Evolutionary conservation across 257 asterid genomes (phyloP), one percentile per base, ranked within the genome.

Genomic region (Linderniella brevidens): DNA sequence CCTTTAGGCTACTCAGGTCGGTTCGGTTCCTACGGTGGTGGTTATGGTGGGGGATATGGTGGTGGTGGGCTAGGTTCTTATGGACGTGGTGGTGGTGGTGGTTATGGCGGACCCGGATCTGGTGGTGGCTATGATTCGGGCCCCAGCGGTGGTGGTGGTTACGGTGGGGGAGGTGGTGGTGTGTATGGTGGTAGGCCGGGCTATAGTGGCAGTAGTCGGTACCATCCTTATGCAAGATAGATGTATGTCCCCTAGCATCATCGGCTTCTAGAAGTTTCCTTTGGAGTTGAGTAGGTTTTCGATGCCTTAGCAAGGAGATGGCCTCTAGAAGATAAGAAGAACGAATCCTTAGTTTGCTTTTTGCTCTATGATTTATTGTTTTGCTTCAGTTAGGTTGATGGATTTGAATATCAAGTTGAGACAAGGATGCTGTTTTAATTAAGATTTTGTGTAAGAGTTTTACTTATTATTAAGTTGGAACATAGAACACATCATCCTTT

Each of bases 171-270:
- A 52, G 94, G 82, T 55, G 93, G 93, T 9, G 65, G 96, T 16
- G 14, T 76, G 58, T 83, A 87, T 71, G 97, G 93, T 54, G 79
- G 90, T 74, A 87, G 97, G 72, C 69, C 86, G 66, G 93, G 95
- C 57, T 83, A 83, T 76, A 76, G 97, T 68, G 82, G 93, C 65
- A 57, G 82, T 69, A 79, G 92, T 66, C 88, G 93, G 29, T 87
- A 83, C 63, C 97, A 87, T 70, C 97, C 97, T 48, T 87, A 83
- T 41, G 64, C 86, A 63, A 74, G 95, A 70, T 87, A 87, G 95
- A 74, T 71, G 56, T 66, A 74, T 71, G 56, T 66, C 76, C 60
- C 59, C 68, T 75, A 70, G 76, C 67, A 65, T 64, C 32, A 25
- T 25, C 32, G 6, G 3, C 32, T 25, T 25, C 32, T 25, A 25